These are phyloP conservation scores for Aspergillus indologenus DNA, from an alignment of 495 filamentous ascomycete species.

Conservation along the genomic window DNA sequence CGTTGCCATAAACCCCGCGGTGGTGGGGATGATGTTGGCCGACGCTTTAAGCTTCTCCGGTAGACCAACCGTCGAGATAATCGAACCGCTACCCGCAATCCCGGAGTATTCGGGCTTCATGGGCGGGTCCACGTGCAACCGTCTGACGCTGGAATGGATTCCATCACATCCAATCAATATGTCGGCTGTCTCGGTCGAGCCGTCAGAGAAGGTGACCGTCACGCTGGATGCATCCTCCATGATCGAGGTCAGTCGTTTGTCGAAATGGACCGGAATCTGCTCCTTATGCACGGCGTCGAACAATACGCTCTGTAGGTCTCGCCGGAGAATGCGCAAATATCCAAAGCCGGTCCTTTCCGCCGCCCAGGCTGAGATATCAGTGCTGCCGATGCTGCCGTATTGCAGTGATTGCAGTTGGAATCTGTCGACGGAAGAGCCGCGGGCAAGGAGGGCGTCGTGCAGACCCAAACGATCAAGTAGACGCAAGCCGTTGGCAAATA, in stretches of 20 bases:
- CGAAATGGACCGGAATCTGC: conserved; percentile 24
- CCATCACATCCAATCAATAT: conserved; percentile 59
- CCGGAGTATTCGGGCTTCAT: conserved; percentile 31
- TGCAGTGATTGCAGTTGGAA: conserved; percentile 29
- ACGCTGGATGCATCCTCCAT: conserved; percentile 18
- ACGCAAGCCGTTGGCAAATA: conserved; percentile 48
- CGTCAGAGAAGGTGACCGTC: conserved; percentile 29
- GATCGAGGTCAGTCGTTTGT: conserved; percentile 19
- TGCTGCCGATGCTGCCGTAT: conserved; percentile 22
- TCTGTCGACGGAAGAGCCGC: conserved; percentile 20
- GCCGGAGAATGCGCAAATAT: conserved; percentile 35
- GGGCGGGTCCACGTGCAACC: conserved; percentile 27
- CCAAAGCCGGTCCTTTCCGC: conserved; percentile 27
- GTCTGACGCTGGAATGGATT: conserved; percentile 43
- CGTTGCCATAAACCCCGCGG: conserved; percentile 49
- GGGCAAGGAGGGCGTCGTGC: conserved; percentile 25
- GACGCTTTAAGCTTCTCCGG: conserved; percentile 13
- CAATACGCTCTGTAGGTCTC: conserved; percentile 29
- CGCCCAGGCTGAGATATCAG: conserved; percentile 20
- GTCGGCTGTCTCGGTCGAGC: conserved; percentile 35
- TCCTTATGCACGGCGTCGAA: conserved; percentile 19
- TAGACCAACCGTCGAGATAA: conserved; percentile 31
- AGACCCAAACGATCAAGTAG: conserved; percentile 40
- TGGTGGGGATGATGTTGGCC: conserved; percentile 43
- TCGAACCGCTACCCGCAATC: conserved; percentile 40